Percentiles rank a stretch among this genome's conserved stretches.
These are phyloP conservation scores for Podaxis sp. DNA, from an alignment of 768 basidiomycete species.

Conservation along the genomic window DNA sequence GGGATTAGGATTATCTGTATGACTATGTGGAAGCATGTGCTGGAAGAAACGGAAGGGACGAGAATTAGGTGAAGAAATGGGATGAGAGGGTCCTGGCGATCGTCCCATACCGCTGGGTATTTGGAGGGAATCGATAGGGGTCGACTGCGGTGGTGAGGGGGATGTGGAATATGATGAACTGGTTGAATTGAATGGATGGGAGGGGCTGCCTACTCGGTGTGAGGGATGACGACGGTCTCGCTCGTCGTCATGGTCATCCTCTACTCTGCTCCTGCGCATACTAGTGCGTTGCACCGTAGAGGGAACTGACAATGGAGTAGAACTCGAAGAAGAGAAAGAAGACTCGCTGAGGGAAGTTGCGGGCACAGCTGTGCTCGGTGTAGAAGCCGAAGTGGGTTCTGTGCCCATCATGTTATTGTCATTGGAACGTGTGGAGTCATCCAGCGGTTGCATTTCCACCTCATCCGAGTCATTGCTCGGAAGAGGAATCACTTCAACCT, in stretches of 20 bases:
- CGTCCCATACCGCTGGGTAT: slow-evolving; percentile 9
- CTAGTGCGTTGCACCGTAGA: slow-evolving; percentile 20
- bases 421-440: slow-evolving; percentile 22
- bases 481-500: background rate
- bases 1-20: background rate
- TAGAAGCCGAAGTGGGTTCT: slow-evolving; percentile 17
- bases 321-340: slow-evolving; percentile 6
- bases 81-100: slow-evolving; percentile 2
- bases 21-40: slow-evolving; percentile 15
- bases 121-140: slow-evolving; percentile 10
- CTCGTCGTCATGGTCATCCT: slow-evolving; percentile 60
- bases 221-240: slow-evolving; percentile 65
- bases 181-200: slow-evolving; percentile 3
- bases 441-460: slow-evolving; percentile 30
- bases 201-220: slow-evolving; percentile 40
- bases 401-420: slow-evolving; percentile 19
- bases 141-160: slow-evolving; percentile 16
- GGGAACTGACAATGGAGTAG: slow-evolving; percentile 9
- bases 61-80: slow-evolving; percentile 13
- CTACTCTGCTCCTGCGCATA: slow-evolving; percentile 52
- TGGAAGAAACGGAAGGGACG: slow-evolving; percentile 20
- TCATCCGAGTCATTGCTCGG: slow-evolving; percentile 23
- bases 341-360: slow-evolving; percentile 2
- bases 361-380: background rate
- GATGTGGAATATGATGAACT: slow-evolving; percentile 6